A percentile compares a stretch with the other conserved stretches of the same genome.
phyloP scores from a whole-genome alignment of 2,329 filamentous ascomycete species.

The Microsporum ferrugineum region DNA sequence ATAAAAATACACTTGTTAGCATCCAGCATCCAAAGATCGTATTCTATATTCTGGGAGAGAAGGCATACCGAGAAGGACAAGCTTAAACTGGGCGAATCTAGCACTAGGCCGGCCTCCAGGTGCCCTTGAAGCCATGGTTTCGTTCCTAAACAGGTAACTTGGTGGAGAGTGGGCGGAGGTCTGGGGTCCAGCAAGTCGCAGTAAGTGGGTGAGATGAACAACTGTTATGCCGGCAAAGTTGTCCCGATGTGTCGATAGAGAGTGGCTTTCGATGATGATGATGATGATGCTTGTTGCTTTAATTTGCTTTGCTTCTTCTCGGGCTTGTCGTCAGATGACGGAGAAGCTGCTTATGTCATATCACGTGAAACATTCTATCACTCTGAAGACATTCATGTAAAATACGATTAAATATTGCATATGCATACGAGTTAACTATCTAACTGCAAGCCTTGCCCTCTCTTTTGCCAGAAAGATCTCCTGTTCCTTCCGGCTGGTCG shows the following conservation, averaged over 20 bases:
- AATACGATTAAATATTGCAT: background rate
- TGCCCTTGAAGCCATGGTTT: conserved; percentile 73
- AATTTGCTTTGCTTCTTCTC: background rate
- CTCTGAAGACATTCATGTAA: background rate
- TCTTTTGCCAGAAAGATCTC: conserved; percentile 41
- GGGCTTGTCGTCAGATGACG: background rate
- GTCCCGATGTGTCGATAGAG: background rate
- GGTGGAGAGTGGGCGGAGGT: background rate
- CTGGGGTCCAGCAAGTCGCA: background rate
- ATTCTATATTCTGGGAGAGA: background rate
- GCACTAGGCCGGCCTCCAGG: conserved; percentile 55
- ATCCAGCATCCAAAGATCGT: conserved; percentile 21
- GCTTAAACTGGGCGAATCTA: conserved; percentile 97
- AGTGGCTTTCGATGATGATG: background rate
- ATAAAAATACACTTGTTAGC: background rate
- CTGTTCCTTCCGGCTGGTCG: conserved; percentile 51
- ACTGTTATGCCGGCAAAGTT: too few relatives aligned
- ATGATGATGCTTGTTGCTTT: background rate
- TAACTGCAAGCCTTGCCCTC: conserved; percentile 5
- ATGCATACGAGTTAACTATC: background rate
- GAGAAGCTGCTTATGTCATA: background rate
- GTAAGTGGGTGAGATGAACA: background rate
- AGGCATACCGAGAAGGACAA: conserved; percentile 83
- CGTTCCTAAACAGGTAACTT: conserved; percentile 3
- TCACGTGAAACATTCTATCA: background rate